phyloP scores from a whole-genome alignment of 2,329 filamentous ascomycete genomes.

The Aspergillus sp. region DNA sequence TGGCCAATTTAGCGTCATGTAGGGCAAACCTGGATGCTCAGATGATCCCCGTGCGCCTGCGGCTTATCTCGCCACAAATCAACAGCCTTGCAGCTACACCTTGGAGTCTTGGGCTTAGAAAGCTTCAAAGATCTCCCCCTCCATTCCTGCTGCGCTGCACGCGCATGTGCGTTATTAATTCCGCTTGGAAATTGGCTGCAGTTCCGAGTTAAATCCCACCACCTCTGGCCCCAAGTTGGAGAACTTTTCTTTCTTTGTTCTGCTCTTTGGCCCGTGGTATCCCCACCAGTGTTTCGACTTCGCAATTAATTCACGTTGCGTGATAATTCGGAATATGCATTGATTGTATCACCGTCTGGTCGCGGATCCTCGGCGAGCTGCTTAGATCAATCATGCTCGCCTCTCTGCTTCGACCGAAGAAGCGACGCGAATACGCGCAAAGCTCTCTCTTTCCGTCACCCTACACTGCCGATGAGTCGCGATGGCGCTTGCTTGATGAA shows the following conservation, averaged over 20 bases:
- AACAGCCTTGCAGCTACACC: constrained; percentile 15
- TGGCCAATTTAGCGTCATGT: constrained; percentile 8
- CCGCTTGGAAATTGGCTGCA: constrained; percentile 18
- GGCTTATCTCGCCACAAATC: constrained; percentile 11
- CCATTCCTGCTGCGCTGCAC: constrained; percentile 14
- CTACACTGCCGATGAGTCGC: constrained; percentile 29
- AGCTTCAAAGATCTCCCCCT: constrained; percentile 10
- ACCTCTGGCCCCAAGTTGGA: background rate
- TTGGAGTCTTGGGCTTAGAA: background rate
- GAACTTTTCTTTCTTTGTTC: background rate
- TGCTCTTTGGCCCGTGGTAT: background rate
- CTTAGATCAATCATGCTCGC: constrained; percentile 32
- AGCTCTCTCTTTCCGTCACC: constrained; percentile 36
- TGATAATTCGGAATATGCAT: constrained; percentile 9
- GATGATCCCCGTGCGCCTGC: constrained; percentile 10
- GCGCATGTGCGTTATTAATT: constrained; percentile 21
- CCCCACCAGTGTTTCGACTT: background rate
- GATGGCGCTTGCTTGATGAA: constrained; percentile 26
- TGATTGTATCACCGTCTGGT: constrained; percentile 2
- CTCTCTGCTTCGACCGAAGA: constrained; percentile 37
- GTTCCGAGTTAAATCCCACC: constrained; percentile 8
- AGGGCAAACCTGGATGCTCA: constrained; percentile 9
- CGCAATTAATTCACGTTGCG: background rate
- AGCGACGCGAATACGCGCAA: constrained; percentile 30
- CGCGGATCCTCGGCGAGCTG: background rate